Conservation (phyloP, 345 rosid genomes). For the Acer negundo region DNA sequence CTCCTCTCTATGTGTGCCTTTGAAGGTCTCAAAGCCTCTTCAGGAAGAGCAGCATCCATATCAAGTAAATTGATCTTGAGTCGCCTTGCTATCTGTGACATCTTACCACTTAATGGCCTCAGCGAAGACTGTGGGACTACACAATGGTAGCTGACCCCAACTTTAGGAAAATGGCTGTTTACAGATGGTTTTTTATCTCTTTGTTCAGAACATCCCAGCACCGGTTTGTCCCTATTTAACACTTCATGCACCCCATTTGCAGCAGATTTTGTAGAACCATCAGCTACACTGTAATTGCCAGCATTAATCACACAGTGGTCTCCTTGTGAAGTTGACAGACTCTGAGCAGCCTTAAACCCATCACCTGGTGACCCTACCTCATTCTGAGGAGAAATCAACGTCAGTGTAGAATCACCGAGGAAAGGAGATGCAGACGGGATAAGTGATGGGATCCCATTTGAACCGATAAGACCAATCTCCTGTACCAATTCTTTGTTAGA, state of each 20-base stretch:
- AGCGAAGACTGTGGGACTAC: conserved; percentile 78
- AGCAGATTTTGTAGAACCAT: conserved; percentile 25
- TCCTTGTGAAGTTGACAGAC: conserved; percentile 27
- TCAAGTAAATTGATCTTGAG: conserved; percentile 87
- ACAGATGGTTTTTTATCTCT: conserved; percentile 40
- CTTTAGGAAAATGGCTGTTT: conserved; percentile 24
- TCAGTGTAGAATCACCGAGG: conserved; percentile 51
- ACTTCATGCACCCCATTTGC: conserved; percentile 36
- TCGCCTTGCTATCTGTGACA: conserved; percentile 46
- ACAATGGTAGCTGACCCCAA: conserved; percentile 45
- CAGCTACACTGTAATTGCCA: conserved; percentile 34
- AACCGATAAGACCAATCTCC: conserved; percentile 85
- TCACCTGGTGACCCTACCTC: conserved; percentile 36
- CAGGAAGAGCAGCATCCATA: conserved; percentile 88
- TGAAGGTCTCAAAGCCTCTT: conserved; percentile 72
- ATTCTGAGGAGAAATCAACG: conserved; percentile 34
- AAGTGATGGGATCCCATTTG: conserved; percentile 70
- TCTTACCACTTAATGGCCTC: conserved; percentile 67
- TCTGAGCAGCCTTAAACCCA: conserved; percentile 29
- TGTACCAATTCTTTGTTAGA: conserved; percentile 80
- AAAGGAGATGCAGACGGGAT: conserved; percentile 51
- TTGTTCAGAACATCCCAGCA: conserved; percentile 41
- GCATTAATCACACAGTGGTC: conserved; percentile 32
- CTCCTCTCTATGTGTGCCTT: conserved; percentile 60
- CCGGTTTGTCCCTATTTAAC: conserved; percentile 28